Percentiles rank a stretch among this genome's conserved stretches.
phyloP scores from a whole-genome alignment of 495 filamentous ascomycete genomes.

The Tuber magnatum region DNA sequence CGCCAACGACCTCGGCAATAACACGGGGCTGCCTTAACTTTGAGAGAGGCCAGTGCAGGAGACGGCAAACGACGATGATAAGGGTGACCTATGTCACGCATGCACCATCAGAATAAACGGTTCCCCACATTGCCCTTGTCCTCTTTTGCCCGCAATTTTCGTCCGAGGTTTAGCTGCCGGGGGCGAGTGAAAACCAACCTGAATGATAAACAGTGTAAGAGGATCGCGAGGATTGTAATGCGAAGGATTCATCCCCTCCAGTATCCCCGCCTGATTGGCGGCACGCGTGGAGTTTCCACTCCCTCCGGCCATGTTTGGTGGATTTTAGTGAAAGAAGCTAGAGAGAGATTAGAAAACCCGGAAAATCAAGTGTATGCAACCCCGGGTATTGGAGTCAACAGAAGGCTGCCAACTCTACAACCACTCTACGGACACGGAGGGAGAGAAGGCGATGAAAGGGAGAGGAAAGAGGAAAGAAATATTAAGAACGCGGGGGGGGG shows the following conservation, averaged over 20 bases:
- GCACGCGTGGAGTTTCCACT: constrained; percentile 33
- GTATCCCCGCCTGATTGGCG: constrained; percentile 58
- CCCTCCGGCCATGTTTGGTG: not conserved
- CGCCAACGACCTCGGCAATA: constrained; percentile 92
- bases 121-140: not conserved
- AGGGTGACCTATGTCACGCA: constrained; percentile 60
- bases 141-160: not conserved
- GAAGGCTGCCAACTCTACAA: not conserved
- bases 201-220: constrained; percentile 90
- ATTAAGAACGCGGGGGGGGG: not conserved
- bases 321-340: not conserved
- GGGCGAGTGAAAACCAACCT: constrained; percentile 50
- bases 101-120: constrained; percentile 5
- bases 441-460: not conserved
- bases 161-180: constrained; percentile 5
- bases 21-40: constrained; percentile 83
- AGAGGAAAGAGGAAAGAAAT: not conserved
- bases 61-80: constrained; percentile 81
- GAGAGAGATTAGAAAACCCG: not conserved
- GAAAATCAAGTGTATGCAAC: not conserved
- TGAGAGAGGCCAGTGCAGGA: constrained; percentile 77
- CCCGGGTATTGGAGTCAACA: not conserved
- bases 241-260: constrained; percentile 67
- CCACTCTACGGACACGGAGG: not conserved
- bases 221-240: constrained; percentile 69